Base-by-base conservation (phyloP, 345 rosid species). In the Acer negundo region DNA sequence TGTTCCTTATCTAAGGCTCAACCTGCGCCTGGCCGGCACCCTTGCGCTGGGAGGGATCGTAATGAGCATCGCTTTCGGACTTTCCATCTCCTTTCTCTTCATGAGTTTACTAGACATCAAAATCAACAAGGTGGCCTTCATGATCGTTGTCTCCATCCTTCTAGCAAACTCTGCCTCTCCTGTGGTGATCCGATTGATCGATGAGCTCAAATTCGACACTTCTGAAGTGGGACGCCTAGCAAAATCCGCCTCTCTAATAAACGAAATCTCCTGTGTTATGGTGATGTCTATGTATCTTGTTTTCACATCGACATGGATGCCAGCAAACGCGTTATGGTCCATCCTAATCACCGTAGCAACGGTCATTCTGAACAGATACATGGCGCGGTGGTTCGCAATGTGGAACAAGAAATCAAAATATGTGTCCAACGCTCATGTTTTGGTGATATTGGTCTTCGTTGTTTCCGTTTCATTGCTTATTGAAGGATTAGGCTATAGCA, bases 141-240 rank as follows among this genome's bases (percentile, higher is more conserved):
- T 58, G 74, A 59, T 84, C 17, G 72, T 82, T 4, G 28, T 86
- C 66, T 81, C 90, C 40, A 69, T 89, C 2, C 63, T 89, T 59
- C 72, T 91, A 12, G 85, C 96, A 4, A 92, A 90, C 81, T 74
- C 97, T 5, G 92, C 93, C 63, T 87, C 95, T 31, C 99, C 97
- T 0, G 89, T 89, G 0, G 97, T 89, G 47, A 69, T 88, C 56
- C 90, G 96, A 7, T 46, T 92, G 75, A 85, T 89, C 1, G 87
- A 89, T 2, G 99, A 93, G 65, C 77, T 90, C 70, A 93, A 92
- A 82, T 88, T 88, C 10, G 90, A 86, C 49, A 95, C 93, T 16
- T 80, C 97, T 0, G 89, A 90, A 12, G 61, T 89, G 3, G 98
- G 99, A 42, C 85, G 97, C 61, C 58, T 93, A 59, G 94, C 94